A percentile compares a stretch with the other conserved stretches of the same genome.
phyloP scores from a whole-genome alignment of 2,329 filamentous ascomycete species.

The Lachnellula subtilissima region DNA sequence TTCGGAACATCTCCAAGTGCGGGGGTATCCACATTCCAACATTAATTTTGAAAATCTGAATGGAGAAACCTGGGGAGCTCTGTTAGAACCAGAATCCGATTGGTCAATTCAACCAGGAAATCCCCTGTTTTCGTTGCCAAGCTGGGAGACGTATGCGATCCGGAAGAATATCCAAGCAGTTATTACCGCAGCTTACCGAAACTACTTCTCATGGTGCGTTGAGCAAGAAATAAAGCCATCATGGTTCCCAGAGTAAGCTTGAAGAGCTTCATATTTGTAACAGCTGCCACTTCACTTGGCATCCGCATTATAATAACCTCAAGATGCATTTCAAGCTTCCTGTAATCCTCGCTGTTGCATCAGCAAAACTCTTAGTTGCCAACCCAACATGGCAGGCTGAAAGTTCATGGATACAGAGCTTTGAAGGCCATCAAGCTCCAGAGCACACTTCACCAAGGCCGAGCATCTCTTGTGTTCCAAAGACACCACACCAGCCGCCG shows the following conservation, averaged over 20 bases:
- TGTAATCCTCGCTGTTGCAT: constrained; percentile 18
- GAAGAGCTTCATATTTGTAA: background rate
- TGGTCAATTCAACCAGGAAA: background rate
- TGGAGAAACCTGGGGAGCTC: constrained; percentile 7
- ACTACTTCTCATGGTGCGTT: background rate
- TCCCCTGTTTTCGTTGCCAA: constrained; percentile 2
- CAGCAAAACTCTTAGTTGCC: constrained; percentile 21
- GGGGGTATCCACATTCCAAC: constrained; percentile 3
- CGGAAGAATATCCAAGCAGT: constrained; percentile 23
- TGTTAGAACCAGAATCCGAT: background rate
- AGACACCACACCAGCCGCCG: constrained; percentile 14
- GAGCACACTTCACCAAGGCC: constrained; percentile 24
- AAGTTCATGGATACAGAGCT: constrained; percentile 12
- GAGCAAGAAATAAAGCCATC: constrained; percentile 15
- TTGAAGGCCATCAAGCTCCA: constrained; percentile 6
- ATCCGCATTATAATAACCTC: background rate
- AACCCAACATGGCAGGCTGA: constrained; percentile 17
- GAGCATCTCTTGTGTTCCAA: constrained; percentile 19
- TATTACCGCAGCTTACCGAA: constrained; percentile 4
- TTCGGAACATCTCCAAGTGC: constrained; percentile 8
- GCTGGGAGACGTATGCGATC: constrained; percentile 3
- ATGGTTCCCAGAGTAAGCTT: constrained; percentile 6
- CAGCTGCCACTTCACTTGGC: background rate
- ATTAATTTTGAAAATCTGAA: constrained; percentile 3
- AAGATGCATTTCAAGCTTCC: constrained; percentile 26